These are phyloP conservation scores for Ulota crispa DNA, from an alignment of 225 moss, liverwort and hornwort species.

Conservation along the genomic window DNA sequence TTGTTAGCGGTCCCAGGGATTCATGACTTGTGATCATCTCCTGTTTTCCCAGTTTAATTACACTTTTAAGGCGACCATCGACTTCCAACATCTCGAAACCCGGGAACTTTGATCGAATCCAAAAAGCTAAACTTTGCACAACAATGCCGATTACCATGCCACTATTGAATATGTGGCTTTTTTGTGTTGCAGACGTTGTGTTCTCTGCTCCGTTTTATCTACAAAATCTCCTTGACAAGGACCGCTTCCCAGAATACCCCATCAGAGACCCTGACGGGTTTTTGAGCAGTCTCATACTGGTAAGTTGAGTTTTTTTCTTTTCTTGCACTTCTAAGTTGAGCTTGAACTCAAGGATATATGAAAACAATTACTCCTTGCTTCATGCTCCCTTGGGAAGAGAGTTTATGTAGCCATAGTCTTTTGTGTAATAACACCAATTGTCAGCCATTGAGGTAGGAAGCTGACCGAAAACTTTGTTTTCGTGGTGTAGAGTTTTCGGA, in stretches of 20 bases:
- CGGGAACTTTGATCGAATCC: slow-evolving; percentile 5
- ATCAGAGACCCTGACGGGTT: slow-evolving; percentile 81
- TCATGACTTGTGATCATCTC: not conserved
- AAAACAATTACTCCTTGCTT: not conserved
- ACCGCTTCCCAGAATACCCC: slow-evolving; percentile 75
- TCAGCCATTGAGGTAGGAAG: slow-evolving; percentile 10
- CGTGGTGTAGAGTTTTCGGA: slow-evolving; percentile 69
- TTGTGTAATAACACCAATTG: not conserved
- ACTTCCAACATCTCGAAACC: not conserved
- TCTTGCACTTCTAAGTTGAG: not conserved
- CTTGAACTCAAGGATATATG: not conserved
- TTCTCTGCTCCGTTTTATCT: slow-evolving; percentile 93
- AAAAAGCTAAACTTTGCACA: not conserved
- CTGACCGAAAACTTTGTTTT: not conserved
- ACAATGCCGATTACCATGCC: not conserved
- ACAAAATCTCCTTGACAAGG: slow-evolving; percentile 80
- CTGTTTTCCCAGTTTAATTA: not conserved
- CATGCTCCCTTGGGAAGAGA: not conserved
- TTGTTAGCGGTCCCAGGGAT: not conserved
- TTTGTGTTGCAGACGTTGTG: slow-evolving; percentile 54
- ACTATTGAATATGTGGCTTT: slow-evolving; percentile 10
- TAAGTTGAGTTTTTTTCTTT: slow-evolving; percentile 32
- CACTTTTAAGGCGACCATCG: not conserved
- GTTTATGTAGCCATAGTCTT: not conserved
- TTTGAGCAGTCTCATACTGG: slow-evolving; percentile 75